Evolutionary conservation across 2,329 filamentous ascomycete genomes (phyloP).

Genomic region (Fusarium marasasianum): DNA sequence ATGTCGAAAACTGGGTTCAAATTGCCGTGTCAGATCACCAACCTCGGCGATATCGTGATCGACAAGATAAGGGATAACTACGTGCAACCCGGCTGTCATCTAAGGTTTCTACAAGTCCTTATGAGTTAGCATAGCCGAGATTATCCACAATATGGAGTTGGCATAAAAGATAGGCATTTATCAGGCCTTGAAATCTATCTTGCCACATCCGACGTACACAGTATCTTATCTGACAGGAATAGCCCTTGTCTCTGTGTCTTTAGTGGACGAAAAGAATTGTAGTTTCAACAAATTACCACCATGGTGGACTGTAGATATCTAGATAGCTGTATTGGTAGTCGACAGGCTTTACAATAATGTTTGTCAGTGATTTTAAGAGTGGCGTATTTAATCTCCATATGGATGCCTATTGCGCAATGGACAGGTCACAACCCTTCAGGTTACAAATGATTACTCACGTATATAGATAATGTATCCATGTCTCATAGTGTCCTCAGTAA

Average conservation of each 20-base stretch:
- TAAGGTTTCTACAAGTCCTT: not conserved
- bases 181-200: not conserved
- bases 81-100: not conserved
- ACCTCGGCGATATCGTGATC: not conserved
- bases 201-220: too few relatives aligned
- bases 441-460: too few relatives aligned
- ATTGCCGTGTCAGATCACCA: fast-evolving
- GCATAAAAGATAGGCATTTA: not conserved
- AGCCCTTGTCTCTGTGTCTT: not conserved
- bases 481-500: not conserved
- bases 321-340: not conserved
- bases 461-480: too few relatives aligned
- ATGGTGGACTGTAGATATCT: not conserved
- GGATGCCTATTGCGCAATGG: not conserved
- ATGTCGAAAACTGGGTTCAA: not conserved
- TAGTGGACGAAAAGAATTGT: fast-evolving
- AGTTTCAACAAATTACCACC: too few relatives aligned
- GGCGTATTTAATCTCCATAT: not conserved
- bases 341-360: not conserved
- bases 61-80: constrained; percentile 17
- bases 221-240: not conserved
- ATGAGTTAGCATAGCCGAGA: not conserved
- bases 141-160: not conserved
- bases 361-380: not conserved
- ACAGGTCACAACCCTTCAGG: fast-evolving